Evolutionary conservation across 768 basidiomycete genomes (phyloP).

Genomic region (Leucocoprinus leucothites): DNA sequence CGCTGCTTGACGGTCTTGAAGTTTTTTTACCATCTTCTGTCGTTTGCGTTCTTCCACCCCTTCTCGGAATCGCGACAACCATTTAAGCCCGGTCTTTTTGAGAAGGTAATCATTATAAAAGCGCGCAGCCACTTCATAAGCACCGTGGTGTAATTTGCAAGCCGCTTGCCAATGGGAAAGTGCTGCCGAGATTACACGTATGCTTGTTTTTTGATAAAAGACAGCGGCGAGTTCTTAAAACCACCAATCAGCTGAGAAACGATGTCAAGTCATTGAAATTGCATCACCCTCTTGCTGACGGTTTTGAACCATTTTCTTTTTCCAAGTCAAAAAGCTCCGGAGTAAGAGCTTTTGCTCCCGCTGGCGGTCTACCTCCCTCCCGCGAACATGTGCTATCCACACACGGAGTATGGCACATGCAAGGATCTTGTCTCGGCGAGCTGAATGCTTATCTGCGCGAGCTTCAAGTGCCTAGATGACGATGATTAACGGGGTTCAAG

Average conservation of each 20-base stretch:
- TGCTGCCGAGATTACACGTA: constrained; percentile 15
- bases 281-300: constrained; percentile 19
- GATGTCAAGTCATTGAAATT: too few species aligned
- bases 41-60: constrained; percentile 22
- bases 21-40: constrained; percentile 19
- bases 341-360: constrained; percentile 14
- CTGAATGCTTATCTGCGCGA: constrained; percentile 50
- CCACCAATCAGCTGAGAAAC: background rate
- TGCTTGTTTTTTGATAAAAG: constrained; percentile 16
- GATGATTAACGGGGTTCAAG: background rate
- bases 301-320: constrained; percentile 15
- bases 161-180: constrained; percentile 21
- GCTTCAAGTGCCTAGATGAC: constrained; percentile 46
- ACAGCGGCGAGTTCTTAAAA: constrained; percentile 18
- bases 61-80: constrained; percentile 10
- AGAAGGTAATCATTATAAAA: constrained; percentile 20
- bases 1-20: constrained; percentile 17
- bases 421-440: constrained; percentile 22
- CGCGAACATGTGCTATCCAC: constrained; percentile 27
- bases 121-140: constrained; percentile 19
- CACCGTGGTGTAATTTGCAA: constrained; percentile 20
- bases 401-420: constrained; percentile 24
- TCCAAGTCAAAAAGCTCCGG: constrained; percentile 21
- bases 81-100: constrained; percentile 4
- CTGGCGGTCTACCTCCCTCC: constrained; percentile 20